Evolutionary conservation across 2,329 filamentous ascomycete genomes (phyloP).

Genomic region (Neophaeococcomyces aloes): DNA sequence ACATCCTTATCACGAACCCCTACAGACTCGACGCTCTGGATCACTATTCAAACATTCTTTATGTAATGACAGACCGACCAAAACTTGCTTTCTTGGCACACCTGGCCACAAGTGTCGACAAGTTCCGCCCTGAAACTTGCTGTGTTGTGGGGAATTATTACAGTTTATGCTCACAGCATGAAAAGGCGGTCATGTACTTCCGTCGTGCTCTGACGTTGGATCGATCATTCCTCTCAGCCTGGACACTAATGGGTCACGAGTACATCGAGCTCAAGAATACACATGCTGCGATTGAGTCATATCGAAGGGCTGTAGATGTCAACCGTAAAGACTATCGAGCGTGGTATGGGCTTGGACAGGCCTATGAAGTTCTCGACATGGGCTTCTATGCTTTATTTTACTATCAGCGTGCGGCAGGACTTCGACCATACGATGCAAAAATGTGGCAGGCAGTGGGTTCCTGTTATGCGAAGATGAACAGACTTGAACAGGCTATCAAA

Average conservation of each 20-base stretch:
- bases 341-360: conserved; percentile 95
- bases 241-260: conserved; percentile 98
- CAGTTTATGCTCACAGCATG: conserved; percentile 83
- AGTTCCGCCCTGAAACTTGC: conserved; percentile 92
- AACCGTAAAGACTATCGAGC: conserved; percentile 94
- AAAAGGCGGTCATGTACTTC: conserved; percentile 98
- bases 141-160: conserved; percentile 98
- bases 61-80: conserved; percentile 77
- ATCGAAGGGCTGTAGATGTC: conserved; percentile 86
- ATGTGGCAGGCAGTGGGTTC: conserved; percentile 97
- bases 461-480: conserved; percentile 80
- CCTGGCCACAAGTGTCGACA: conserved; percentile 80
- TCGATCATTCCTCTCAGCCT: conserved; percentile 80
- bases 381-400: conserved; percentile 96
- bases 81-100: conserved; percentile 90
- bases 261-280: conserved; percentile 99
- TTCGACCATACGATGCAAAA: conserved; percentile 93
- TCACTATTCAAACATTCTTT: conserved; percentile 94
- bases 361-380: conserved; percentile 97
- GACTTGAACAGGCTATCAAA: conserved; percentile 83
- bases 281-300: conserved; percentile 93
- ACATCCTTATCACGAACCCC: conserved; percentile 58
- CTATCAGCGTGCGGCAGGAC: conserved; percentile 85
- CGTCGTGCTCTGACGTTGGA: conserved; percentile 83
- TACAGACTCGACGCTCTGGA: conserved; percentile 79